Conservation (phyloP, 2,329 filamentous ascomycete species). For the Penicillium sp. region DNA sequence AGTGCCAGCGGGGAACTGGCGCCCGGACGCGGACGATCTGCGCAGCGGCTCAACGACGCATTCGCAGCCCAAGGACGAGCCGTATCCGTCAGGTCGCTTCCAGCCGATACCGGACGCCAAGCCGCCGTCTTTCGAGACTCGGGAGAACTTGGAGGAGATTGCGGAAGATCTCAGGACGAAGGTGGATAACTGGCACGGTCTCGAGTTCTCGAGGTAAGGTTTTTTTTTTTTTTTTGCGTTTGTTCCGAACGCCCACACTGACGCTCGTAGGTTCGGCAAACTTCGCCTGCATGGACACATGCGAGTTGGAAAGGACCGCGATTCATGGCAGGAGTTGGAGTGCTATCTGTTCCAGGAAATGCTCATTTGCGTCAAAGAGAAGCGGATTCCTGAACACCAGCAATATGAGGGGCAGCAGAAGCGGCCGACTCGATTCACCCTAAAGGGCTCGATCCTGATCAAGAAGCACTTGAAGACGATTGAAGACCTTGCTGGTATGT, state of each 20-base stretch:
- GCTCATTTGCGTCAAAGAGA: conserved; percentile 99
- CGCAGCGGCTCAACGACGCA: conserved; percentile 57
- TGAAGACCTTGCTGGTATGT: conserved; percentile 61
- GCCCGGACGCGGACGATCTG: conserved; percentile 80
- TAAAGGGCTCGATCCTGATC: conserved; percentile 97
- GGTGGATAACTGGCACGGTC: conserved; percentile 98
- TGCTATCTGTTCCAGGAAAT: conserved; percentile 98
- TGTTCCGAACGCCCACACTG: not conserved
- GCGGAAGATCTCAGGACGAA: conserved; percentile 81
- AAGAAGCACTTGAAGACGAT: conserved; percentile 97
- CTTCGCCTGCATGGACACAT: conserved; percentile 87
- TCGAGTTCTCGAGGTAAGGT: conserved; percentile 81
- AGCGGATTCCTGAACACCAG: conserved; percentile 65
- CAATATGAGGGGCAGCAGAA: conserved; percentile 68
- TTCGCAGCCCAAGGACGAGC: conserved; percentile 53
- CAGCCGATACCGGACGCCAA: conserved; percentile 55
- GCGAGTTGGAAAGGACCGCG: conserved; percentile 91
- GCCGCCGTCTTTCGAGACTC: conserved; percentile 74
- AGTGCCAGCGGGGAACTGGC: conserved; percentile 91
- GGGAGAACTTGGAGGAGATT: conserved; percentile 78
- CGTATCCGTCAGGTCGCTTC: conserved; percentile 57
- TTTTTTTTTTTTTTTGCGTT: not conserved
- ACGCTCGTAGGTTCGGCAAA: conserved; percentile 76
- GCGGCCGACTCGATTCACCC: conserved; percentile 76
- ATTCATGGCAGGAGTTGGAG: conserved; percentile 96